These are phyloP conservation scores for Rutstroemia sp. DNA, from an alignment of 2,329 filamentous ascomycete species.

Conservation along the genomic window DNA sequence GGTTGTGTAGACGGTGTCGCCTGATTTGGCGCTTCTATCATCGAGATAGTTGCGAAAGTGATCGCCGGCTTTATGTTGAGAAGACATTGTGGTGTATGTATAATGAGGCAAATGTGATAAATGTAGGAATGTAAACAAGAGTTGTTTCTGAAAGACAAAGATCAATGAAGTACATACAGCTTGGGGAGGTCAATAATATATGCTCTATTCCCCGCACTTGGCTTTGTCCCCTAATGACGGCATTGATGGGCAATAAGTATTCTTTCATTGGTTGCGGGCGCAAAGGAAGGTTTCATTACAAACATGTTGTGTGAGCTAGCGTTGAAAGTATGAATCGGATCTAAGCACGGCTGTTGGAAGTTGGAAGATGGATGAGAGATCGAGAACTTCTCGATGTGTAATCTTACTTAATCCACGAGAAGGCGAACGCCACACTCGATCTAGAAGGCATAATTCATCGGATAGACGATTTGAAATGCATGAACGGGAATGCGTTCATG, in stretches of 20 bases:
- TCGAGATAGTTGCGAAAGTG: conserved; percentile 35
- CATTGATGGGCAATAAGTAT: not conserved
- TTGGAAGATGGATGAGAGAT: not conserved
- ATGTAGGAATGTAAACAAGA: not conserved
- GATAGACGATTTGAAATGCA: no score
- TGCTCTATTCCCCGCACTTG: not conserved
- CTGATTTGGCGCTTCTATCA: conserved; percentile 34
- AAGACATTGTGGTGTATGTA: conserved; percentile 12
- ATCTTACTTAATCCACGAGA: not conserved
- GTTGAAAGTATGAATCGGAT: not conserved
- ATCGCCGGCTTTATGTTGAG: conserved; percentile 31
- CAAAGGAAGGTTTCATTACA: not conserved
- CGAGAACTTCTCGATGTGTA: not conserved
- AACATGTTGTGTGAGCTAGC: not conserved
- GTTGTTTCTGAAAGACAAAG: not conserved
- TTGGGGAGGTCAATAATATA: not conserved
- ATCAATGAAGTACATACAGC: not conserved
- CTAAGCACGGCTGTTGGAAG: not conserved
- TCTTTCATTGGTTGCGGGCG: not conserved
- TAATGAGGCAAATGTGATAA: not conserved
- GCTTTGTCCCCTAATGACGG: not conserved
- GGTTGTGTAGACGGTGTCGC: conserved; percentile 43
- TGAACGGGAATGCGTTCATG: no score
- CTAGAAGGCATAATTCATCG: no score
- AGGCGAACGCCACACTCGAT: not conserved